These are phyloP conservation scores for Saccharomycopsis olivae DNA, from an alignment of 805 yeast genomes.

Conservation along the genomic window DNA sequence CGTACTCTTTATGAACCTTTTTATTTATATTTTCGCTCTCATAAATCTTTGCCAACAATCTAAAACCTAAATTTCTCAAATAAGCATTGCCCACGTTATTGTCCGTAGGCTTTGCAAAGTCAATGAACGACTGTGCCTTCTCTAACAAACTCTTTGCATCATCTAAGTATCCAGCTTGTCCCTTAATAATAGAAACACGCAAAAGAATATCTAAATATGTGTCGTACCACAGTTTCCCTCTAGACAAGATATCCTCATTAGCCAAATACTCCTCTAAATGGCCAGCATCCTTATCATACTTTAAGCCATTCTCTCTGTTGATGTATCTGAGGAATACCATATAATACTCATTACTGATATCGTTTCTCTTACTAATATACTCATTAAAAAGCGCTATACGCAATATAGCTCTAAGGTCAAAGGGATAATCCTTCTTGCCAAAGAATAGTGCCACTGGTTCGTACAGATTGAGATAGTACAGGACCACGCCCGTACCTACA, in stretches of 20 bases:
- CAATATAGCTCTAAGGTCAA: constrained; percentile 20
- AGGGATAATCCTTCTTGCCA: not conserved
- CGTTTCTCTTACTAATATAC: constrained; percentile 25
- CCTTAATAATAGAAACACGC: constrained; percentile 29
- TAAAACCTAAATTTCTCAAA: constrained; percentile 21
- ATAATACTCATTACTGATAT: constrained; percentile 27
- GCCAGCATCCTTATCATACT: constrained; percentile 19
- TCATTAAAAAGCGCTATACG: constrained; percentile 31
- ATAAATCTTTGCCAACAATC: constrained; percentile 28
- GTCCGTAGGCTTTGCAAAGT: constrained; percentile 4
- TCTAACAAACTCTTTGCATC: constrained; percentile 22
- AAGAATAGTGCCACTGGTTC: constrained; percentile 13
- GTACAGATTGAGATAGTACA: constrained; percentile 13
- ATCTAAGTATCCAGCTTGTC: constrained; percentile 21
- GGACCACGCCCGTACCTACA: no score
- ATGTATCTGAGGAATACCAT: constrained; percentile 24
- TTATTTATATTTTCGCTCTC: constrained; percentile 3
- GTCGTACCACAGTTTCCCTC: constrained; percentile 24
- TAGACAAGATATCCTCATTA: constrained; percentile 21
- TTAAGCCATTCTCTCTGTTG: constrained; percentile 24
- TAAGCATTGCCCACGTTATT: constrained; percentile 6
- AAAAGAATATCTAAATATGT: constrained; percentile 30
- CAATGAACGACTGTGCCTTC: constrained; percentile 24
- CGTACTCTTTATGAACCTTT: not conserved
- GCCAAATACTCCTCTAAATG: constrained; percentile 20